Conservation (phyloP, 1,284 basidiomycete species). For the Macrocystidia cucumis region DNA sequence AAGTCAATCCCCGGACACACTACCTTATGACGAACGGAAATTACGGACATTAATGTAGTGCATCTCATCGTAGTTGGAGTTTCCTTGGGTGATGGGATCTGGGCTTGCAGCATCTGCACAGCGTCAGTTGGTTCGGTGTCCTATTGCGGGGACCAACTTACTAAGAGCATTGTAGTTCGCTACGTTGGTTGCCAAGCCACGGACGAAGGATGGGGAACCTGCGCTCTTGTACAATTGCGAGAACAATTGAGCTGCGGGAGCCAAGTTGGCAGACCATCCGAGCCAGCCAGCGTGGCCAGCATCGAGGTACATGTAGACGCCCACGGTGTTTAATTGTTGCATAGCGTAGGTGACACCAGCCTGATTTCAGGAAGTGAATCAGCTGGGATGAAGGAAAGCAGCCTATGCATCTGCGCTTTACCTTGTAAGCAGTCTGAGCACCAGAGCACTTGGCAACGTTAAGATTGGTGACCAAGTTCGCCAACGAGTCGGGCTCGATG, state of each 20-base stretch:
- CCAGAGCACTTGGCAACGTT: conserved; percentile 47
- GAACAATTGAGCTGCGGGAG: conserved; percentile 50
- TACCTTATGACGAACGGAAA: not conserved
- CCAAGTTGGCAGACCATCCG: conserved; percentile 58
- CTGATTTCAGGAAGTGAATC: conserved; percentile 18
- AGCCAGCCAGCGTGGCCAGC: conserved; percentile 65
- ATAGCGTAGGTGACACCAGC: conserved; percentile 48
- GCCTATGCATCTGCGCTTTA: conserved; percentile 10
- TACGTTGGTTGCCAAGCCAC: conserved; percentile 58
- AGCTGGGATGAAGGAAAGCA: conserved; percentile 3
- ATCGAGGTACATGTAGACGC: conserved; percentile 54
- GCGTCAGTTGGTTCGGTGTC: conserved; percentile 1
- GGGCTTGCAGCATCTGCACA: conserved; percentile 31
- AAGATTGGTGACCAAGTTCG: conserved; percentile 57
- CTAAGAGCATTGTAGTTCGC: conserved; percentile 58
- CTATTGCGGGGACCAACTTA: conserved; percentile 11
- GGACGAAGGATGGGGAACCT: conserved; percentile 43
- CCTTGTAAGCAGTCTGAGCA: conserved; percentile 45
- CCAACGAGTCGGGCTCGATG: conserved; percentile 59
- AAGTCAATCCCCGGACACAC: conserved; percentile 1
- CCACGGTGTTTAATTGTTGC: conserved; percentile 43
- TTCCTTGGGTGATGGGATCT: conserved; percentile 51
- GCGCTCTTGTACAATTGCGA: conserved; percentile 39
- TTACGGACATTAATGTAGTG: conserved; percentile 46
- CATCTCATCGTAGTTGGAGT: conserved; percentile 55